Conservation (phyloP, 164 flowering plant genomes). For the Berberis vulgaris region DNA sequence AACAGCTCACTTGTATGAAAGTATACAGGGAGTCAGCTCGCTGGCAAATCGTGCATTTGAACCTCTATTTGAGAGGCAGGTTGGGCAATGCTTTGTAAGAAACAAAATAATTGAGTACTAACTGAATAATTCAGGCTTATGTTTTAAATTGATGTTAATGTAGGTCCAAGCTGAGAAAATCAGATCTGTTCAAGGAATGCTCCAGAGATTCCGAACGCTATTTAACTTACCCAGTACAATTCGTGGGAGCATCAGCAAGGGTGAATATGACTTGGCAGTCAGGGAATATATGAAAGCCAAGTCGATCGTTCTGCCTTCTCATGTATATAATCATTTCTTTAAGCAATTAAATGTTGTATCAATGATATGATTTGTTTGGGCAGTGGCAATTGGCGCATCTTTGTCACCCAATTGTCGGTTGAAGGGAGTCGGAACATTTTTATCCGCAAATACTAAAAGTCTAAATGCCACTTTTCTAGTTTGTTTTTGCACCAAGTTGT, state of each 20-base stretch:
- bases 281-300: constrained; percentile 98
- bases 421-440: no score
- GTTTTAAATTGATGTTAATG: constrained; percentile 11
- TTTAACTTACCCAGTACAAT: constrained; percentile 96
- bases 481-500: no score
- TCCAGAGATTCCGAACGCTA: constrained; percentile 92
- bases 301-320: constrained; percentile 95
- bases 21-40: constrained; percentile 64
- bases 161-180: constrained; percentile 99
- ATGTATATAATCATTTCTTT: constrained; percentile 42
- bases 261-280: constrained; percentile 97
- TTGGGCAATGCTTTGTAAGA: constrained; percentile 20
- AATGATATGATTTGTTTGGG: neutral
- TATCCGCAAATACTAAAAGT: no score
- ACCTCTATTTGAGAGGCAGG: constrained; percentile 98
- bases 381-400: no score
- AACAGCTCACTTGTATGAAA: constrained; percentile 65
- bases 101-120: neutral
- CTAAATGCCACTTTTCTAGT: no score
- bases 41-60: constrained; percentile 84
- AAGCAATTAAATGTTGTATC: neutral
- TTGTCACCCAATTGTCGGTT: no score
- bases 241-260: constrained; percentile 92
- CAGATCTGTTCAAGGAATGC: constrained; percentile 99
- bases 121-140: neutral